Evolutionary conservation across 1,139 yeast genomes (phyloP), one percentile per base, ranked within the genome.

Genomic region (Pichia sp.): DNA sequence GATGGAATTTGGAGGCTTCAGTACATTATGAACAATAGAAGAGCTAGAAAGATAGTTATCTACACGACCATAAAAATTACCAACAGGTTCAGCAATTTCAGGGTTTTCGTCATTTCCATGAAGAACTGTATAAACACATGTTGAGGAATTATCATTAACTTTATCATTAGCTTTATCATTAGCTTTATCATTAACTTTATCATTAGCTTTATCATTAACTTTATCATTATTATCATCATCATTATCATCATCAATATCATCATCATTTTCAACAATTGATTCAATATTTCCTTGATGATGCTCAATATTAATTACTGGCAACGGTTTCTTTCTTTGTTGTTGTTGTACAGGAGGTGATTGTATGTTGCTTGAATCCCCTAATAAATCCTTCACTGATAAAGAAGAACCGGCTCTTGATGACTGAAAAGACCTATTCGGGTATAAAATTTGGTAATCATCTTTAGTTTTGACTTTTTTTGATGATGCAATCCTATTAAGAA

Each of bases 381-480:
- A 19, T 14, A 22, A 10, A 25, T 14, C 16, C 13, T 5, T 39
- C 13, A 13, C 4, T 14, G 29, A 22, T 18, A 31, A 31, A 10
- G 49, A 33, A 13, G 48, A 42, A 7, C 33, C 29, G 9, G 19
- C n/a, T 19, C 41, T 33, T 30, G 46, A 45, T 28, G 33, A 22
- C 4, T 18, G 19, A 16, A 25, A n/a, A 8, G 45, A 28, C 19
- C 27, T 44, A 10, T 22, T 10, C 2, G 53, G 53, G 33, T 45
- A 50, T 31, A 50, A 28, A 6, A 50, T 47, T 41, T 50, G 53
- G 22, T 50, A 50, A 16, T 44, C 39, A 36, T 47, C 47, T 22
- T 34, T 47, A 27, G 25, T 18, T 33, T 39, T 42, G 4, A 8
- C 3, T 22, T 14, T 42, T n/a, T 25, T 46, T 3, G 29, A 31